phyloP scores from a whole-genome alignment of 176 grass and related monocot species.

The Eleusine indica region DNA sequence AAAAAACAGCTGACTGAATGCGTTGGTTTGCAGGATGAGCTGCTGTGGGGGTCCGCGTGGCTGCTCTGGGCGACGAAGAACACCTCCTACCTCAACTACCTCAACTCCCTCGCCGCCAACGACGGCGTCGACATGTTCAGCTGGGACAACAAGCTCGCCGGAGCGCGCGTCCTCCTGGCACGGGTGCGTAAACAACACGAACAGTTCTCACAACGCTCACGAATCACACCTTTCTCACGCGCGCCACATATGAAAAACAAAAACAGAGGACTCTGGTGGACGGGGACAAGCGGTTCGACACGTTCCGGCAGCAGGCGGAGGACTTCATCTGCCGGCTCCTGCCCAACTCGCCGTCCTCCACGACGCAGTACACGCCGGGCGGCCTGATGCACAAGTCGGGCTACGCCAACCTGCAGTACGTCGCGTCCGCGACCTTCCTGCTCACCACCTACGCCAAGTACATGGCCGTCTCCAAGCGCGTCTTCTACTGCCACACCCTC shows the following conservation, averaged over 20 bases:
- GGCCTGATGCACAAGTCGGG: conserved; percentile 52
- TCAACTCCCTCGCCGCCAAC: conserved; percentile 51
- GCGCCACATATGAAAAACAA: not conserved
- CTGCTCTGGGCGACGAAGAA: conserved; percentile 77
- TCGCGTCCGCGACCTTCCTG: conserved; percentile 73
- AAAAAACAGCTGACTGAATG: no score
- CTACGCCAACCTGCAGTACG: conserved; percentile 82
- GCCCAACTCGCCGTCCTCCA: conserved; percentile 57
- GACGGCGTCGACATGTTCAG: conserved; percentile 83
- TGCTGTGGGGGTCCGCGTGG: conserved; percentile 83
- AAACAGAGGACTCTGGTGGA: conserved; percentile 63
- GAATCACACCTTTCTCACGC: not conserved
- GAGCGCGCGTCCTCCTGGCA: conserved; percentile 71
- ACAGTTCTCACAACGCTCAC: no score
- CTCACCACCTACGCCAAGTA: conserved; percentile 83
- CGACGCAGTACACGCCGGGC: conserved; percentile 61
- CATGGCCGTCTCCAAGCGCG: conserved; percentile 57
- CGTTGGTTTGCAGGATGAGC: conserved; percentile 47
- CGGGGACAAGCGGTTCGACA: conserved; percentile 49
- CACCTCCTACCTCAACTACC: conserved; percentile 54
- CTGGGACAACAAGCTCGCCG: conserved; percentile 96
- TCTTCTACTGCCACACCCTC: conserved; percentile 57
- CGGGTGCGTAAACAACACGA: conserved; percentile 29
- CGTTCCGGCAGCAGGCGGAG: conserved; percentile 67
- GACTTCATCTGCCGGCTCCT: conserved; percentile 77